These are phyloP conservation scores for Clavariopsis aquatica DNA, from an alignment of 495 filamentous ascomycete genomes.

Conservation along the genomic window DNA sequence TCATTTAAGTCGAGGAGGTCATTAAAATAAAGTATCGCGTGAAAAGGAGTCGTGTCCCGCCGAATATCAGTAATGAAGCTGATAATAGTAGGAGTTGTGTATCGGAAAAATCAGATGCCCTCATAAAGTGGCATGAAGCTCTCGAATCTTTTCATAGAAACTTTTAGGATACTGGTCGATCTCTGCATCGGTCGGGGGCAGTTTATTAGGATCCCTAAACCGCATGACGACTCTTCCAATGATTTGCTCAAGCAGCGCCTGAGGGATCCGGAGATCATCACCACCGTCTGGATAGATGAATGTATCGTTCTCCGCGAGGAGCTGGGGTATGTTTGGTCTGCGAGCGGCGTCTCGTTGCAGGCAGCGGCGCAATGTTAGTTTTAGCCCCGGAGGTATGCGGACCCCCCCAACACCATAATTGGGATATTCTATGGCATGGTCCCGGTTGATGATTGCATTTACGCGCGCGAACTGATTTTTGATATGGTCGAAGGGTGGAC, in stretches of 20 bases:
- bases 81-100: no score
- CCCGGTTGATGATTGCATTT: constrained; percentile 85
- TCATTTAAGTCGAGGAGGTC: not conserved
- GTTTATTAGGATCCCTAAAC: constrained; percentile 59
- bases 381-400: constrained; percentile 67
- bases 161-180: constrained; percentile 67
- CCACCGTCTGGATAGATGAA: constrained; percentile 77
- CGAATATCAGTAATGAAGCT: not conserved
- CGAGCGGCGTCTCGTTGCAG: constrained; percentile 74
- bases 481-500: constrained; percentile 90
- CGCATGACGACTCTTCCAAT: constrained; percentile 75
- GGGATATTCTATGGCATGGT: constrained; percentile 80
- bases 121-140: no score
- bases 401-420: constrained; percentile 70
- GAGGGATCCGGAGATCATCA: constrained; percentile 68
- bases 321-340: constrained; percentile 74
- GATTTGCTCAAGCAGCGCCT: constrained; percentile 75
- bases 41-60: not conserved
- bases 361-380: constrained; percentile 74
- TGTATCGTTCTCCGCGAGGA: constrained; percentile 69
- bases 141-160: constrained; percentile 66
- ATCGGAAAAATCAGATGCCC: no score
- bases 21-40: constrained; percentile 1
- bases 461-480: constrained; percentile 72
- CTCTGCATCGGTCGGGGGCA: constrained; percentile 71